These are phyloP conservation scores for Moricandia arvensis DNA, from an alignment of 345 rosid species.

Conservation along the genomic window DNA sequence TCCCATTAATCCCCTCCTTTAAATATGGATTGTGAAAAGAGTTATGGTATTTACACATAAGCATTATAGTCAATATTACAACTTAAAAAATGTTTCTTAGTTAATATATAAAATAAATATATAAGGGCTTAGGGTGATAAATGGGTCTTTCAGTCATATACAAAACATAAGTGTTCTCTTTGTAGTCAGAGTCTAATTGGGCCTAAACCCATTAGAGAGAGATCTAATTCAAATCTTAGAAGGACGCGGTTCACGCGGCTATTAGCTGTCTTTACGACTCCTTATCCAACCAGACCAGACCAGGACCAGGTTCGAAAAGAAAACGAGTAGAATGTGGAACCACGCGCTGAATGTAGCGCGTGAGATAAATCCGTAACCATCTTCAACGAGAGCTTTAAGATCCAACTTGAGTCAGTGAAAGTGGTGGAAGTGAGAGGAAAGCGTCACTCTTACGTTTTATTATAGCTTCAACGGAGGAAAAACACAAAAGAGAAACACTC, in stretches of 20 bases:
- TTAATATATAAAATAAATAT: no score
- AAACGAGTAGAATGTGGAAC: constrained; percentile 26
- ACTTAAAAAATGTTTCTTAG: no score
- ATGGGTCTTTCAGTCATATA: background rate
- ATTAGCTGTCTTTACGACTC: constrained; percentile 25
- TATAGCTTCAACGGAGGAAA: constrained; percentile 2
- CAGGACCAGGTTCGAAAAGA: no score
- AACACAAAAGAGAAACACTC: no score
- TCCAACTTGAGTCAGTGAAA: constrained; percentile 34
- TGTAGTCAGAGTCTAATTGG: background rate
- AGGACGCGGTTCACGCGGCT: constrained; percentile 4
- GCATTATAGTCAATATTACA: no score
- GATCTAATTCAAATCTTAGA: background rate
- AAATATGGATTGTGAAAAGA: no score
- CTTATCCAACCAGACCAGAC: constrained; percentile 9
- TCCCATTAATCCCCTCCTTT: no score
- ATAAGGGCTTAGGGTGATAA: no score
- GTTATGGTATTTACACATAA: no score
- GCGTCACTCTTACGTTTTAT: constrained; percentile 29
- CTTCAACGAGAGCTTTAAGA: constrained; percentile 30
- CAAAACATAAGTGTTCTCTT: background rate
- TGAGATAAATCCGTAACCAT: constrained; percentile 23
- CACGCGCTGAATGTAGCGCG: constrained; percentile 18
- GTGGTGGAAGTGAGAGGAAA: constrained; percentile 23
- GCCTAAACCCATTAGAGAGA: background rate